Evolutionary conservation across 306 rosid genomes (phyloP).

Genomic region (Arachis hypogaea): DNA sequence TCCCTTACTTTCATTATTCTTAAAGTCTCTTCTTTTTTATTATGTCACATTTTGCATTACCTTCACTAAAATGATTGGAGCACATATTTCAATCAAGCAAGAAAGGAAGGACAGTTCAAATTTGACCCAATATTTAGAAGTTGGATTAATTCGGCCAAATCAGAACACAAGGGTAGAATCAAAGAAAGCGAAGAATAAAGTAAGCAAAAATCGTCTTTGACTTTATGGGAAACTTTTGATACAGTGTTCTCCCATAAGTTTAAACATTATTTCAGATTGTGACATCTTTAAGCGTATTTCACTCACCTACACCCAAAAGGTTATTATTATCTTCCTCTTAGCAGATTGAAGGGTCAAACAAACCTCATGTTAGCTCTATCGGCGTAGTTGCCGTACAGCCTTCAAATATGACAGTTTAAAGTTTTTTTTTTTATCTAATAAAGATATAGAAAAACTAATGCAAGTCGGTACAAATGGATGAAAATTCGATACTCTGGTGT

Average conservation of each 20-base stretch:
- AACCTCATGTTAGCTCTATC: not conserved
- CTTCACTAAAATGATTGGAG: too few relatives aligned
- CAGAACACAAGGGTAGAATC: not conserved
- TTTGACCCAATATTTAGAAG: not conserved
- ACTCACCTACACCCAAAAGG: not conserved
- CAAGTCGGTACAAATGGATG: too few relatives aligned
- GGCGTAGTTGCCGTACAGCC: not conserved
- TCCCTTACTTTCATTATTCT: too few relatives aligned
- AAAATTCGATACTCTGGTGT: too few relatives aligned
- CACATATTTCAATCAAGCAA: not conserved
- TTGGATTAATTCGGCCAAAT: not conserved
- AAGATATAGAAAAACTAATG: too few relatives aligned
- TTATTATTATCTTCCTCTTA: not conserved
- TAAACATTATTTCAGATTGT: constrained; percentile 8
- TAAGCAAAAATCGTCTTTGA: not conserved
- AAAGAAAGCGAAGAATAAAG: not conserved
- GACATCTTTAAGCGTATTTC: not conserved
- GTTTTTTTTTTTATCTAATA: too few relatives aligned
- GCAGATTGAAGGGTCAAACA: not conserved
- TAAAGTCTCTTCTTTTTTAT: too few relatives aligned
- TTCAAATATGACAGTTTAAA: too few relatives aligned
- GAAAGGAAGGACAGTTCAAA: not conserved
- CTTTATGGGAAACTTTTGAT: not conserved
- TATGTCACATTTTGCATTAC: too few relatives aligned
- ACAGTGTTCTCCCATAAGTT: not conserved